Percentiles rank a stretch among this genome's conserved stretches.
phyloP scores from a whole-genome alignment of 352 stramenopile species.

The Pythium periplocum region DNA sequence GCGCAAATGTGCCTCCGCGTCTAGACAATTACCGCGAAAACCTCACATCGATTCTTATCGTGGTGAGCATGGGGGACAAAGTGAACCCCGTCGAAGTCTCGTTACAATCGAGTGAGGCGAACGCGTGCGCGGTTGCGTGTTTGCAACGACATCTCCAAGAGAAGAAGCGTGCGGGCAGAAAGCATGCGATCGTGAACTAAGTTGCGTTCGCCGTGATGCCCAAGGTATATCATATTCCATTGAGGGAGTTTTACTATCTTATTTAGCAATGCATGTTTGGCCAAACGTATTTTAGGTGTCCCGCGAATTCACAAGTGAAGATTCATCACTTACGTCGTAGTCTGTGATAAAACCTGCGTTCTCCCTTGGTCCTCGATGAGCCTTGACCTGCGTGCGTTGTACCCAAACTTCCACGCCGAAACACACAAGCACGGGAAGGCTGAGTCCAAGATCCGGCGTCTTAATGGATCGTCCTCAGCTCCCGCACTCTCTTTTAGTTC shows the following conservation, averaged over 20 bases:
- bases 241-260: no score
- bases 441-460: constrained; percentile 1
- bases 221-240: no score
- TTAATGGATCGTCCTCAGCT: neutral
- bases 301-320: no score
- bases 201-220: no score
- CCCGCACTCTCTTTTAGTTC: neutral
- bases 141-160: constrained; percentile 23
- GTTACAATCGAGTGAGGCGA: constrained; percentile 18
- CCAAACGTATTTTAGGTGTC: no score
- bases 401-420: constrained; percentile 59
- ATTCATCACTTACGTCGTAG: no score
- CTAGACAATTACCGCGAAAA: neutral
- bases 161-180: constrained; percentile 9
- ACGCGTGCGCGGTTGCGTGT: constrained; percentile 17
- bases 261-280: no score
- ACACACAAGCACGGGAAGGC: constrained; percentile 18
- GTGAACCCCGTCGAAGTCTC: constrained; percentile 28
- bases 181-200: no score
- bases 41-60: constrained; percentile 36
- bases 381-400: constrained; percentile 26
- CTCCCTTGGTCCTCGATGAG: constrained; percentile 8
- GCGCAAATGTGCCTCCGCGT: no score
- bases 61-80: constrained; percentile 23
- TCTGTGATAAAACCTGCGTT: no score